Conservation (phyloP, 2,329 filamentous ascomycete genomes). For the Chaetomium sp. region DNA sequence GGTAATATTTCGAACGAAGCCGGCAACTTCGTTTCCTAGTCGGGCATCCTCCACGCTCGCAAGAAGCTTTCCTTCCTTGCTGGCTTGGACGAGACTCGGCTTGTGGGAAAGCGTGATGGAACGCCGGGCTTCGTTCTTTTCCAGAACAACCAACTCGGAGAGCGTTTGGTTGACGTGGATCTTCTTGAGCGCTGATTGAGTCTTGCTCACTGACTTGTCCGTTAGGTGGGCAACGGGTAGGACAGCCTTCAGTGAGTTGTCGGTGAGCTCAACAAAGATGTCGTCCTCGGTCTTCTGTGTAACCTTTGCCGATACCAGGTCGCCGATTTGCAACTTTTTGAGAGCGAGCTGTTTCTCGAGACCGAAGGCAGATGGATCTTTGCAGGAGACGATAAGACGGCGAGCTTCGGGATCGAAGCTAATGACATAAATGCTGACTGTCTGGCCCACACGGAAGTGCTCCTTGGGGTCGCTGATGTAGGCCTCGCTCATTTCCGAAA, state of each 20-base stretch:
- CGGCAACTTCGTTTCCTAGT: conserved; percentile 68
- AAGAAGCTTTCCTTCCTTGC: conserved; percentile 72
- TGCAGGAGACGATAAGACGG: conserved; percentile 87
- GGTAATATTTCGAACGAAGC: conserved; percentile 85
- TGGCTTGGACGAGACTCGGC: conserved; percentile 75
- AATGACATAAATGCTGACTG: conserved; percentile 86
- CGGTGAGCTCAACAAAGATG: conserved; percentile 73
- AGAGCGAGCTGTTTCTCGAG: conserved; percentile 75
- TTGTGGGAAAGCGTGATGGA: conserved; percentile 80
- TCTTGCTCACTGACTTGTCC: conserved; percentile 81
- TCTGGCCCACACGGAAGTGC: conserved; percentile 88
- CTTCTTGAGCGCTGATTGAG: conserved; percentile 73
- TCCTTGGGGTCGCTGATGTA: conserved; percentile 87
- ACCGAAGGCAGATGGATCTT: conserved; percentile 78
- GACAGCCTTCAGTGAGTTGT: conserved; percentile 73
- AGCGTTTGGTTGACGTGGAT: conserved; percentile 83
- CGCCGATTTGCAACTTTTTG: conserved; percentile 71
- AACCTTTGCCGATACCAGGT: conserved; percentile 75
- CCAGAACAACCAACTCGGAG: conserved; percentile 79
- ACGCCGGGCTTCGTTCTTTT: conserved; percentile 77
- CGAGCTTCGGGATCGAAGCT: conserved; percentile 71
- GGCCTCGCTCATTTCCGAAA: conserved; percentile 97
- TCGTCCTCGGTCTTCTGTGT: conserved; percentile 80
- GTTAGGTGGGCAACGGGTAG: conserved; percentile 78
- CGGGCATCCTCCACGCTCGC: conserved; percentile 70